Base-by-base conservation (phyloP, 768 basidiomycete genomes). In the Russula ochroleuca region DNA sequence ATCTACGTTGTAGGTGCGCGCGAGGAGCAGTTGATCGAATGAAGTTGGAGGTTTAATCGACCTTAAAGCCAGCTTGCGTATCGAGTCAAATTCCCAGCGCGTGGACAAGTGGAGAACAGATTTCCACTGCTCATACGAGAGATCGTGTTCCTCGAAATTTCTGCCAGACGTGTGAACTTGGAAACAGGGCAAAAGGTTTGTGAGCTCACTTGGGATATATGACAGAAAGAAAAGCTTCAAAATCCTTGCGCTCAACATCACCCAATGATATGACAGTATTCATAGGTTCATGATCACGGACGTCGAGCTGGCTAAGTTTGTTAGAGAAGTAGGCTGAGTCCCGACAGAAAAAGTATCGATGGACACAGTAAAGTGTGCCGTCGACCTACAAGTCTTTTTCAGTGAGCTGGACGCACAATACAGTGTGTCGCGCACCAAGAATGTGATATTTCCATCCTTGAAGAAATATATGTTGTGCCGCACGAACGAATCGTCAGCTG, bases 81-180 rank as follows among this genome's bases (percentile, higher is more conserved):
- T 70, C 54, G 58, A 66, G 38, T 61, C 73, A 61, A 64, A 73
- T 55, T 59, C 74, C 75, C 35, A 78, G 50, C 21, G 75, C 62
- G 70, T 64, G 5, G 71, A 68, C 25, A 71, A 43, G 33, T 70
- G 57, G 33, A 74, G 66, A 23, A 73, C 68, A 7, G 72, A 70
- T 17, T 65, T 65, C 70, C 73, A 73, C 40, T 68, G 50, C 35
- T 69, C 68, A n/a, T 66, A 69, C 0, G 65, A 67, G 19, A 59
- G 63, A 13, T 38, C n/a, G 3, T 14, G 21, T 6, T 28, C 13
- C 7, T 56, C 65, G 14, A 67, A 64, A n/a, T 59, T 17, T 25
- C 65, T 67, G 41, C 2, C 28, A 28, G 28, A 28, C 8, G 9
- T 1, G 8, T 19, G 31, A 10, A 45, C 41, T 38, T 15, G 9